Percentiles rank a stretch among this genome's conserved stretches.
phyloP scores from a whole-genome alignment of 2,329 filamentous ascomycete species.

The Eurotiales sp. region DNA sequence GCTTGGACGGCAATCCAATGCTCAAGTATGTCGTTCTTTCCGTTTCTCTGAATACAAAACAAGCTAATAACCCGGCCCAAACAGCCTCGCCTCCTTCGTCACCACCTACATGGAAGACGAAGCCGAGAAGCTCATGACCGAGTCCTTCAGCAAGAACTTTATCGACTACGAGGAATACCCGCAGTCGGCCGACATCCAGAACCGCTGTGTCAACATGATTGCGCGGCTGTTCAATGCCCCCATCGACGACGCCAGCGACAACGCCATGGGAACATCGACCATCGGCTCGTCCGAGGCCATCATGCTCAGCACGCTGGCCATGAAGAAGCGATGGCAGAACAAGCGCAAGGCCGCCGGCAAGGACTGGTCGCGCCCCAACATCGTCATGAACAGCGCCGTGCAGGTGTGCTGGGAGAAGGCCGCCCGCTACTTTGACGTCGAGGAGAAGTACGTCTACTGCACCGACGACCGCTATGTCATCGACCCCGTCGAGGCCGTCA shows the following conservation, averaged over 20 bases:
- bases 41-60: neutral
- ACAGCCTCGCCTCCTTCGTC: slow-evolving; percentile 83
- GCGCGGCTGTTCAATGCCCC: slow-evolving; percentile 84
- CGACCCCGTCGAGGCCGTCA: slow-evolving; percentile 59
- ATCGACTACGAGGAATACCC: slow-evolving; percentile 86
- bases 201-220: slow-evolving; percentile 89
- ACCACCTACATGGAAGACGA: slow-evolving; percentile 98
- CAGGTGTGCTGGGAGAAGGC: slow-evolving; percentile 98
- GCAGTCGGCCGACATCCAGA: slow-evolving; percentile 79
- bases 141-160: slow-evolving; percentile 92
- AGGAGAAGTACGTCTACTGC: slow-evolving; percentile 74
- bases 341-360: slow-evolving; percentile 79
- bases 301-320: slow-evolving; percentile 62
- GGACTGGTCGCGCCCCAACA: slow-evolving; percentile 75
- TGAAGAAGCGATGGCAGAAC: slow-evolving; percentile 95
- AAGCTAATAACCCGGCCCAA: slow-evolving; percentile 7
- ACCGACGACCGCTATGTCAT: slow-evolving; percentile 60
- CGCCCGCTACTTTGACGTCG: slow-evolving; percentile 83
- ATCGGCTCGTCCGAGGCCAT: slow-evolving; percentile 78
- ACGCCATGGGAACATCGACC: slow-evolving; percentile 79
- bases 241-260: slow-evolving; percentile 48
- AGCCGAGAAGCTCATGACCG: slow-evolving; percentile 91
- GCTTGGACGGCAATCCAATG: slow-evolving; percentile 86
- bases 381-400: slow-evolving; percentile 93
- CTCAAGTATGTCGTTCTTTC: slow-evolving; percentile 46